Evolutionary conservation across 495 filamentous ascomycete genomes (phyloP), one percentile per base, ranked within the genome.

Genomic region (Podospora pseudopauciseta): DNA sequence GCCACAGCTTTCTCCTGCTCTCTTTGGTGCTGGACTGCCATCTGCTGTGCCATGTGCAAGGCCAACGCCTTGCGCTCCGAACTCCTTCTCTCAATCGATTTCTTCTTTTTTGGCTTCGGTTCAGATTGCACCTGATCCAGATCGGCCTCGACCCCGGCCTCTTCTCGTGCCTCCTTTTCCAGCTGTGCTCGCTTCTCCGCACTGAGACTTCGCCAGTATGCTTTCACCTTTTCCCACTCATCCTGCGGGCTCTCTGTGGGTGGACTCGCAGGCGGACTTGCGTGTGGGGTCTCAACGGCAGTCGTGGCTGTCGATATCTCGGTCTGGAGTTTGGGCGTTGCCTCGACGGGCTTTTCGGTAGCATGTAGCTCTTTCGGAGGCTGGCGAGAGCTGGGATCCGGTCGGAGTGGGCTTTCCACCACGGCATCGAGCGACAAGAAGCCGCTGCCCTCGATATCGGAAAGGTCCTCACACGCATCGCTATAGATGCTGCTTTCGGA

Each of bases 371-470:
- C 44, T 61, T n/a, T 56, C 18, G 57, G 49, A 15, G 34, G 49
- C 49, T 57, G 71, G 54, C 57, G 60, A 26, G 60, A 15, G 5
- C 26, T 57, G 1, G 34, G 57, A 34, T 63, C 60, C 68, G 67
- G 19, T 44, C 65, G 60, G 5, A 57, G 4, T 27, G 89, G 86
- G 62, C 84, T 88, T 63, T 93, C 89, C 2, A 96, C 83, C 57
- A 96, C 89, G 30, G 93, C 93, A 78, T 96, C 87, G 59, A 97
- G 87, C 15, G 92, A 96, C 60, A 89, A 85, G 77, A 93, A 97
- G 0, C 90, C 91, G 70, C 89, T 87, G 5, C 88, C 89, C 55
- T 91, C 89, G 18, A 82, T 63, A 30, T 94, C 87, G 0, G 85
- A 83, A 2, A 91, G 78, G 65, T 92, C 90, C 73, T 97, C 93